phyloP scores from a whole-genome alignment of 2,329 filamentous ascomycete genomes.

The Chrysosporium queenslandicum region DNA sequence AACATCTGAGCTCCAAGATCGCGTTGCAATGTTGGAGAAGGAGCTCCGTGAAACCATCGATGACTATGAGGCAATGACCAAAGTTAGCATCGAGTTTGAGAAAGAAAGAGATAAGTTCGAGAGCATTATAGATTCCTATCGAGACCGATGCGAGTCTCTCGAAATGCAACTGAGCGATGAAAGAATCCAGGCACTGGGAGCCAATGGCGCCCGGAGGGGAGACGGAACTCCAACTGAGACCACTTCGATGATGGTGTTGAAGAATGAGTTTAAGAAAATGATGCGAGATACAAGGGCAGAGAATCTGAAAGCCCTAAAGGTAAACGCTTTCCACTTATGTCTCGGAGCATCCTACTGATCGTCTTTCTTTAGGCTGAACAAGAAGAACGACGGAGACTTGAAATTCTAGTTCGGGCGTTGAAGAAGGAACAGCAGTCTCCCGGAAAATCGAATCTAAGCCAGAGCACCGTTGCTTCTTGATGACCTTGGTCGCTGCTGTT shows the following conservation, averaged over 20 bases:
- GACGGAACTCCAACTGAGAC: slow-evolving; percentile 39
- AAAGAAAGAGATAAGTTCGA: slow-evolving; percentile 59
- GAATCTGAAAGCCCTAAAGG: slow-evolving; percentile 54
- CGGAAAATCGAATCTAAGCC: slow-evolving; percentile 28
- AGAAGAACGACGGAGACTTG: slow-evolving; percentile 59
- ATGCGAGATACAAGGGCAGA: slow-evolving; percentile 62
- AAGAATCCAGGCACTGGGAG: slow-evolving; percentile 55
- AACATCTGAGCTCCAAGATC: slow-evolving; percentile 34
- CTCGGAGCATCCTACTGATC: neutral
- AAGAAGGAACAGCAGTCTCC: slow-evolving; percentile 34
- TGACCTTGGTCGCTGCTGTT: slow-evolving; percentile 3
- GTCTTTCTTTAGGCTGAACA: slow-evolving; percentile 50
- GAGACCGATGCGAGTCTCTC: slow-evolving; percentile 53
- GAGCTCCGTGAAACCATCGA: slow-evolving; percentile 58
- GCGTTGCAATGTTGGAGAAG: slow-evolving; percentile 48
- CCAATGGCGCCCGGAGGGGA: slow-evolving; percentile 39
- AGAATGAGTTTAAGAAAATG: slow-evolving; percentile 71
- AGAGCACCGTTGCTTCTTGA: slow-evolving; percentile 30
- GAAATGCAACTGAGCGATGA: slow-evolving; percentile 58
- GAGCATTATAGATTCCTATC: slow-evolving; percentile 50
- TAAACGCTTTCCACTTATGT: slow-evolving; percentile 27
- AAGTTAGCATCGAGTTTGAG: slow-evolving; percentile 59
- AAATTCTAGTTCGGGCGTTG: slow-evolving; percentile 49
- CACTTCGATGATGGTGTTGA: slow-evolving; percentile 58
- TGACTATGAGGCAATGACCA: slow-evolving; percentile 61